These are phyloP conservation scores for Cenchrus purpureus DNA, from an alignment of 176 grass and related monocot genomes.

Conservation along the genomic window DNA sequence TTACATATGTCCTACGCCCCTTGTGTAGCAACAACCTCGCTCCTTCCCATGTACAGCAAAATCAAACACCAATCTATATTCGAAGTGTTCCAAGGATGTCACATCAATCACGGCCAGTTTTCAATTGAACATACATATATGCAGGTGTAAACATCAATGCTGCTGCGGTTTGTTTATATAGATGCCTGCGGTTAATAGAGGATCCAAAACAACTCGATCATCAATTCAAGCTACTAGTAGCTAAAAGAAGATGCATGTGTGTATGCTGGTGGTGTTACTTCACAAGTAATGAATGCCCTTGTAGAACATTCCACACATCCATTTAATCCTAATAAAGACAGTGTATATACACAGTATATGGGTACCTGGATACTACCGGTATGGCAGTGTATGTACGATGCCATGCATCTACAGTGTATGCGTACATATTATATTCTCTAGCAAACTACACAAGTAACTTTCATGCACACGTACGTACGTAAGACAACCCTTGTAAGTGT, in stretches of 20 bases:
- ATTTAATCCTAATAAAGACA: background rate
- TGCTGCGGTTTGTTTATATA: background rate
- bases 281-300: slow-evolving; percentile 18
- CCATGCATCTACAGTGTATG: background rate
- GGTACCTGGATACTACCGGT: background rate
- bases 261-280: background rate
- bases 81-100: background rate
- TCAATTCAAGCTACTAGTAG: background rate
- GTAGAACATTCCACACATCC: slow-evolving; percentile 29
- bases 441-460: too few species aligned
- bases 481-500: too few species aligned
- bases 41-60: too few species aligned
- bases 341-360: too few species aligned
- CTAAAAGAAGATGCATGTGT: background rate
- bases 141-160: background rate
- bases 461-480: background rate
- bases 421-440: too few species aligned
- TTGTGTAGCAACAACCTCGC: too few species aligned
- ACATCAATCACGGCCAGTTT: background rate
- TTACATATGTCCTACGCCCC: too few species aligned
- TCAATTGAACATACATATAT: background rate
- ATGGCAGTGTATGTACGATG: background rate
- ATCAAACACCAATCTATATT: background rate
- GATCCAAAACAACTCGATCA: slow-evolving; percentile 6
- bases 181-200: background rate